Percentiles rank a stretch among this genome's conserved stretches.
Conservation (phyloP, 495 filamentous ascomycete genomes). For the Lasiosphaeria ovina region DNA sequence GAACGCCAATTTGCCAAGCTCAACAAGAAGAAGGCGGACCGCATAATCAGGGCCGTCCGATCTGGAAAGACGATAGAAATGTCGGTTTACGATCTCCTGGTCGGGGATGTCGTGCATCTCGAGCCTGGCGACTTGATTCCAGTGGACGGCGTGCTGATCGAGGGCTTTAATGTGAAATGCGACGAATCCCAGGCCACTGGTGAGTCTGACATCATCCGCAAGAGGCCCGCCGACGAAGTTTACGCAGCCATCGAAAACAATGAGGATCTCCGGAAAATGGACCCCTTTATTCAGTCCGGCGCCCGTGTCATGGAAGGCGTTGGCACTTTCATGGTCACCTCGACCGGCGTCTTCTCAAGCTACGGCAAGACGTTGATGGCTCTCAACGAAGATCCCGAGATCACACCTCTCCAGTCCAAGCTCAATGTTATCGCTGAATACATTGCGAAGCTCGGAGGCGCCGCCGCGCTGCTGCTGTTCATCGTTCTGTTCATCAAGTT, state of each 20-base stretch:
- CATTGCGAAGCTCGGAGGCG: slow-evolving; percentile 88
- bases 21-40: slow-evolving; percentile 78
- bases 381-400: slow-evolving; percentile 82
- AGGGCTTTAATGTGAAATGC: slow-evolving; percentile 72
- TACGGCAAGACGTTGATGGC: slow-evolving; percentile 95
- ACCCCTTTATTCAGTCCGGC: slow-evolving; percentile 93
- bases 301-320: slow-evolving; percentile 90
- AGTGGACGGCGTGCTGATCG: slow-evolving; percentile 70
- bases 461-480: slow-evolving; percentile 81
- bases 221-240: slow-evolving; percentile 72
- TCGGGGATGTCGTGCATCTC: slow-evolving; percentile 70
- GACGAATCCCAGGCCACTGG: slow-evolving; percentile 84
- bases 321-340: slow-evolving; percentile 81
- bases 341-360: slow-evolving; percentile 81
- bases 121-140: slow-evolving; percentile 76
- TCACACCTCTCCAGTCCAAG: slow-evolving; percentile 92
- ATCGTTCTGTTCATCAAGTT: slow-evolving; percentile 93
- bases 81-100: slow-evolving; percentile 68
- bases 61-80: slow-evolving; percentile 71
- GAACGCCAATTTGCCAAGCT: slow-evolving; percentile 77
- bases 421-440: slow-evolving; percentile 87
- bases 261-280: slow-evolving; percentile 75
- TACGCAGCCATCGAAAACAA: slow-evolving; percentile 74
- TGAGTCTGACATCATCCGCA: slow-evolving; percentile 78
- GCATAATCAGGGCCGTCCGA: slow-evolving; percentile 71